Evolutionary conservation across 1,284 basidiomycete species (phyloP).

Genomic region (Ustilago trichophora): DNA sequence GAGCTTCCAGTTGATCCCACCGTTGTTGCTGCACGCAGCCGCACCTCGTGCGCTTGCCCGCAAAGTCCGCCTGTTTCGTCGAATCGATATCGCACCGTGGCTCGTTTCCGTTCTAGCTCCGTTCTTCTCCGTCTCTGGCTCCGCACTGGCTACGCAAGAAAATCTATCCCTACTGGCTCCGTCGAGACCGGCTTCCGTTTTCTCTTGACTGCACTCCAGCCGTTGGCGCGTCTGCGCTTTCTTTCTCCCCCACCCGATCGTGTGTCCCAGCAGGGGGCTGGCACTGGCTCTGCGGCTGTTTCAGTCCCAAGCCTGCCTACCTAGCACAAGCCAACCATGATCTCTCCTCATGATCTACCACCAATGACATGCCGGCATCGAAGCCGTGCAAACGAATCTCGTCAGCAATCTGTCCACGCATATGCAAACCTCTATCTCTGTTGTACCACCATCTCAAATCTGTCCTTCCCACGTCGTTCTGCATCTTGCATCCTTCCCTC

Average conservation of each 20-base stretch:
- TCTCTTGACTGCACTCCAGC: constrained; percentile 39
- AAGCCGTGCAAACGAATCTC: not conserved
- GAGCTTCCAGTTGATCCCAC: constrained; percentile 7
- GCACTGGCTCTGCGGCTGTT: constrained; percentile 39
- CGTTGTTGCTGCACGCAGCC: constrained; percentile 49
- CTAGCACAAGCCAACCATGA: constrained; percentile 5
- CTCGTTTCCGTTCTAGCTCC: constrained; percentile 21
- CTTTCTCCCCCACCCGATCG: constrained; percentile 13
- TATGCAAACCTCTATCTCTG: not conserved
- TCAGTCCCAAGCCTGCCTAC: not conserved
- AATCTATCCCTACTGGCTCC: constrained; percentile 48
- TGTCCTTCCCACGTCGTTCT: not conserved
- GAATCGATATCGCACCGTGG: too few species aligned
- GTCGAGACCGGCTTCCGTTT: constrained; percentile 42
- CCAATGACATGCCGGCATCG: not conserved
- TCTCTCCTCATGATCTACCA: constrained; percentile 6
- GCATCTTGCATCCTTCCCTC: constrained; percentile 22
- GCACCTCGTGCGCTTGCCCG: constrained; percentile 42
- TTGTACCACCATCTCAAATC: constrained; percentile 17
- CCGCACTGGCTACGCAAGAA: constrained; percentile 36
- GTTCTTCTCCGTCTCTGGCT: constrained; percentile 14
- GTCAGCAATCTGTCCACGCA: not conserved
- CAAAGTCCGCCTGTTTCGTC: constrained; percentile 14
- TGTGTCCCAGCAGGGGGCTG: constrained; percentile 22
- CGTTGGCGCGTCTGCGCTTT: constrained; percentile 44